Evolutionary conservation across 2,329 filamentous ascomycete genomes (phyloP), one percentile per base, ranked within the genome.

Genomic region (Pseudogymnoascus destructans): DNA sequence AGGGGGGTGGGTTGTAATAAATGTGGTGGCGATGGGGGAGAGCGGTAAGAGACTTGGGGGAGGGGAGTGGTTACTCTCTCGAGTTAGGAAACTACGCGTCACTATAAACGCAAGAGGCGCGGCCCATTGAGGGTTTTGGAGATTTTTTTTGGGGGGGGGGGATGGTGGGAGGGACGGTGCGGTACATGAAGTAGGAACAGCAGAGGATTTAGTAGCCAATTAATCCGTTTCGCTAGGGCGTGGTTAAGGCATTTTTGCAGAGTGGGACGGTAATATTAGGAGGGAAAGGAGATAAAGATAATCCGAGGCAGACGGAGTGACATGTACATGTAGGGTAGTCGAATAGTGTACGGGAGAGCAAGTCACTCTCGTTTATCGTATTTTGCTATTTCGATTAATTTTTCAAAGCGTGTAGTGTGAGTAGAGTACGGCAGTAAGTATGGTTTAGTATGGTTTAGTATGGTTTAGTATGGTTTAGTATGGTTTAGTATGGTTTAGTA

Each of bases 31-130:
- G 42, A 49, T 49, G 42, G 15, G 23, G 23, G 23, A 27, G 42
- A 49, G 42, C 27, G 42, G 42, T 49, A 49, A 49, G 42, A 49
- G 42, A 46, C 40, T 49, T 49, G n/a, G 21, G 11, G 11, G 42
- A 19, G 19, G 21, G 42, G 42, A 49, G 42, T 49, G 42, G 42
- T 49, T 49, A 49, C 42, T 49, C 21, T 49, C 21, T 25, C 42
- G 0, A 15, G n/a, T 9, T 3, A 10, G 42, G 42, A 27, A 49
- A 49, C 42, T 49, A 49, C 42, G 42, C 42, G 42, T 49, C 42
- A 49, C 42, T 49, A 49, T 49, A 49, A 49, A 49, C 42, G 42
- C 42, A 49, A n/a, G 42, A 49, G 42, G 42, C 42, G 42, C 42
- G 42, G 42, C 13, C 23, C 7, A 49, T 27, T 49, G 13, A 7